phyloP scores from a whole-genome alignment of 2,329 filamentous ascomycete genomes.

The Pseudopithomyces chartarum region DNA sequence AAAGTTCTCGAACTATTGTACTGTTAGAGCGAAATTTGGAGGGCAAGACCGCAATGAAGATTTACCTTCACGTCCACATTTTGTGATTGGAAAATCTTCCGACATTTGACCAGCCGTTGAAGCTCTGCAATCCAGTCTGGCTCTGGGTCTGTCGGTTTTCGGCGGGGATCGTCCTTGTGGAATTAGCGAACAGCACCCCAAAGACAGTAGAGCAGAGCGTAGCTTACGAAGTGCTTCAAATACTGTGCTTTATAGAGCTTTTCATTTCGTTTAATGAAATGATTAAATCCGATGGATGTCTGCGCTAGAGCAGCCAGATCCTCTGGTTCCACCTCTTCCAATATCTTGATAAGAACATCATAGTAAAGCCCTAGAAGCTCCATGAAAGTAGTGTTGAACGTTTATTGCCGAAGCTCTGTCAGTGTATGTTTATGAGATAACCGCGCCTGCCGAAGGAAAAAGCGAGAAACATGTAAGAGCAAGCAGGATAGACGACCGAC shows the following conservation, averaged over 20 bases:
- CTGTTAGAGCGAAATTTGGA: conserved; percentile 1
- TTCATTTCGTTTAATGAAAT: conserved; percentile 62
- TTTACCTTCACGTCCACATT: conserved; percentile 47
- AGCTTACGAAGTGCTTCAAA: conserved; percentile 58
- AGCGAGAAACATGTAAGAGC: neutral
- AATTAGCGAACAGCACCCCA: neutral
- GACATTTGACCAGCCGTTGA: conserved; percentile 33
- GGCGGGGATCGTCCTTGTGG: conserved; percentile 47
- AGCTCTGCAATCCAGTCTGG: conserved; percentile 38
- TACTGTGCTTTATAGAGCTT: conserved; percentile 68
- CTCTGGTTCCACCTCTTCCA: conserved; percentile 37
- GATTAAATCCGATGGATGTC: conserved; percentile 50
- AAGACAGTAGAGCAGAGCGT: no score
- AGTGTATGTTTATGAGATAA: neutral
- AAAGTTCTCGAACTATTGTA: conserved; percentile 37
- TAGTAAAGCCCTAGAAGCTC: conserved; percentile 44
- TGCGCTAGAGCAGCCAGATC: conserved; percentile 38
- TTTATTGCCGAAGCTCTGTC: neutral
- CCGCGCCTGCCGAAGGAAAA: neutral
- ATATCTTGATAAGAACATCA: conserved; percentile 41
- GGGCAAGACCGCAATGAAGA: neutral
- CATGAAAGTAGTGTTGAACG: conserved; percentile 17
- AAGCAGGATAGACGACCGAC: neutral
- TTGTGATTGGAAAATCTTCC: conserved; percentile 53
- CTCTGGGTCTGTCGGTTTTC: conserved; percentile 28